Evolutionary conservation across 805 yeast species (phyloP), one percentile per base, ranked within the genome.

Genomic region (Myxozyma melibiosi): DNA sequence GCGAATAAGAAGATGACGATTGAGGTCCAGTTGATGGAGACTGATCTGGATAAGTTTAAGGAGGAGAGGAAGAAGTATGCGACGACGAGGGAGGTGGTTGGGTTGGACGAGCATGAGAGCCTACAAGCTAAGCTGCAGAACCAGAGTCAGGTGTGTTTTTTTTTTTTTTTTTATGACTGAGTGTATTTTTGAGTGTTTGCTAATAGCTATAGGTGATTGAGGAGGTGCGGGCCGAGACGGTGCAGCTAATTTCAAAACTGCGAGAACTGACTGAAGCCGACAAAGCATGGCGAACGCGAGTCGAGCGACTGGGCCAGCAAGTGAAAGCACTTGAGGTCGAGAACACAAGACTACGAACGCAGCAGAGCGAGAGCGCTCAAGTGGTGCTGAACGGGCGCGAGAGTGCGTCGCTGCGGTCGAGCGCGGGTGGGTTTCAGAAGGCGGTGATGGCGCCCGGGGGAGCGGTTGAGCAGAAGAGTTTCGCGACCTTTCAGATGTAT

Each of bases 11-110:
- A 60, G 24, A 39, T 60, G 51, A 37, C 16, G 13, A 13, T 53
- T 30, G 50, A 60, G 45, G 45, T 60, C 9, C 35, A 50, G 25
- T 25, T 42, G n/a, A 76, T 80, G 79, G 85, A 82, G 58, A 61
- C 58, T 33, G 63, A 62, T 18, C 57, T 70, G 13, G 66, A 65
- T 39, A 60, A 63, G 18, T 62, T 70, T n/a, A 66, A 69, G 45
- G 53, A 57, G 13, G 67, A 64, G 47, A 57, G 65, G 4, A 24
- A 24, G 14, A 16, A 3, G 18, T 28, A 25, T 14, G 7, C 18
- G 8, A 11, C 31, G 14, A 31, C 18, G 11, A 8, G 45, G 5
- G 42, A 24, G 33, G 8, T 11, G 24, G 34, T 28, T 28, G n/a
- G 25, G 5, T 31, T 28, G 30, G 40, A 31, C 18, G 70, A 68